Evolutionary conservation across 108 stramenopile species (phyloP).

Genomic region (Aurantiochytrium sp.): DNA sequence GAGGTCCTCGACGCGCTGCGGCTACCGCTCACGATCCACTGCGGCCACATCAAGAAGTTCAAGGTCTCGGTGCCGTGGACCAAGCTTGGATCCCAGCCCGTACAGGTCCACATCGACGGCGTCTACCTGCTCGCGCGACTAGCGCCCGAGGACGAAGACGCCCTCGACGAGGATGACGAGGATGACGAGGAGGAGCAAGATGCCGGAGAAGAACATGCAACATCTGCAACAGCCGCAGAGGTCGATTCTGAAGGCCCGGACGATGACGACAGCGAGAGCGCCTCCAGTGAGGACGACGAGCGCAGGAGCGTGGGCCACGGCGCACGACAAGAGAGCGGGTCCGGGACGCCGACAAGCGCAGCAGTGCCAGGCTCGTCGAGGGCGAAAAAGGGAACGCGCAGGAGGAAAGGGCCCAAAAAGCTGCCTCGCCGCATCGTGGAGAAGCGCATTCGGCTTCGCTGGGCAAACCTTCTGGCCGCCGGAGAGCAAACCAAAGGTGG

Average conservation of each 20-base stretch:
- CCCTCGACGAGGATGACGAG: neutral
- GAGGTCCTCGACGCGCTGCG: slow-evolving; percentile 79
- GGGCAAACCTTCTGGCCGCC: slow-evolving; percentile 5
- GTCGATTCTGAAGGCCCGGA: neutral
- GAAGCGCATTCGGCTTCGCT: neutral
- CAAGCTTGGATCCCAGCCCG: slow-evolving; percentile 52
- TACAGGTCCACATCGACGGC: neutral
- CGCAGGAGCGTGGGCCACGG: neutral
- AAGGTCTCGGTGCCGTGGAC: slow-evolving; percentile 75
- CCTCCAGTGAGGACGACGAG: neutral
- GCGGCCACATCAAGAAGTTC: slow-evolving; percentile 76
- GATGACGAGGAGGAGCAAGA: neutral
- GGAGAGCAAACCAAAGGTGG: neutral
- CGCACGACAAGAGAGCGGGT: neutral
- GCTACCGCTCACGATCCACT: slow-evolving; percentile 84
- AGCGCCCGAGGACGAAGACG: slow-evolving; percentile 28
- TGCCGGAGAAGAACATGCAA: neutral
- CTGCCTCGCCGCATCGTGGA: slow-evolving; percentile 7
- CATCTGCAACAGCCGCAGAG: neutral
- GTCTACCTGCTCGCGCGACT: neutral
- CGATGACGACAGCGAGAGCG: neutral
- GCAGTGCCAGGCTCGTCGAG: no score
- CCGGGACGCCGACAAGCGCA: neutral
- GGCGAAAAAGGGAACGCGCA: no score
- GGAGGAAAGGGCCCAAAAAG: neutral